Conservation (phyloP, 2,329 filamentous ascomycete species). For the Cladobotryum protrusum region DNA sequence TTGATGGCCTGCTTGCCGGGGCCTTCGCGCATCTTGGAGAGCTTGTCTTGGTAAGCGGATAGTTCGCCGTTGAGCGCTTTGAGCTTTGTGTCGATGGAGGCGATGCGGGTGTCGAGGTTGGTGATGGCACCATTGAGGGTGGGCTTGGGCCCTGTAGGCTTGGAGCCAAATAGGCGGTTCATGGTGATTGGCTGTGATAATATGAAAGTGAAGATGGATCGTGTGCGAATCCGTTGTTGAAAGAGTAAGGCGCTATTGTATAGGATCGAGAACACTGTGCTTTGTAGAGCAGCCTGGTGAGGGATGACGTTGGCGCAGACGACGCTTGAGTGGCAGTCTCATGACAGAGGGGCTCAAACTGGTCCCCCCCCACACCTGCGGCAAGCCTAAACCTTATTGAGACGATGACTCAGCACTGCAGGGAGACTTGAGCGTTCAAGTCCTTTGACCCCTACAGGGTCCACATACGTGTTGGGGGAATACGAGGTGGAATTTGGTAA, state of each 20-base stretch:
- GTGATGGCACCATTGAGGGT: constrained; percentile 76
- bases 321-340: constrained; percentile 3
- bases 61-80: constrained; percentile 89
- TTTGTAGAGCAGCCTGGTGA: background rate
- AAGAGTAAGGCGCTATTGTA: background rate
- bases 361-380: too few relatives aligned
- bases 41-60: constrained; percentile 76
- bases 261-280: too few relatives aligned
- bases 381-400: background rate
- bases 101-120: constrained; percentile 79
- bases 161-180: constrained; percentile 94
- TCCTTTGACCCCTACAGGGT: too few relatives aligned
- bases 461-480: too few relatives aligned
- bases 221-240: too few relatives aligned
- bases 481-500: background rate
- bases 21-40: constrained; percentile 89
- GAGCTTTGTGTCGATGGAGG: constrained; percentile 89
- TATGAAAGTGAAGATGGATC: background rate
- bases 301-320: constrained; percentile 12
- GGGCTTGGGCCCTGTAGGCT: constrained; percentile 81
- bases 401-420: constrained; percentile 2
- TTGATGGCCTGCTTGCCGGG: constrained; percentile 90
- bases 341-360: constrained; percentile 6
- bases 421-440: background rate
- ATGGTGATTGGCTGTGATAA: constrained; percentile 43